Conservation (phyloP, 768 basidiomycete species). For the Leucocoprinus birnbaumii region DNA sequence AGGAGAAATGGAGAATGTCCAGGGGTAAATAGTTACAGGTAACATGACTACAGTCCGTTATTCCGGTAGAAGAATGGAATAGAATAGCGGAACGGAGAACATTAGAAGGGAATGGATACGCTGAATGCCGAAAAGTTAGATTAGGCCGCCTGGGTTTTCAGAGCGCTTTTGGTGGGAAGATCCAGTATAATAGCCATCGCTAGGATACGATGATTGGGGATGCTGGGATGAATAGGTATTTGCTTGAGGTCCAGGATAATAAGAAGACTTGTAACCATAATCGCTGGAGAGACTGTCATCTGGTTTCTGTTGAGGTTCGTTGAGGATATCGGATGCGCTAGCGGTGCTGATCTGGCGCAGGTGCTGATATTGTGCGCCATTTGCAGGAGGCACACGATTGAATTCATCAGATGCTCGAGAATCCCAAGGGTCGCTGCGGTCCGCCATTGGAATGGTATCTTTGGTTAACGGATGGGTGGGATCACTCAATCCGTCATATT, state of each 20-base stretch:
- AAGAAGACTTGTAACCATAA: constrained; percentile 27
- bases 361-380: constrained; percentile 39
- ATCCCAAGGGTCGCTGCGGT: constrained; percentile 72
- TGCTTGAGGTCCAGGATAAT: constrained; percentile 27
- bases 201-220: constrained; percentile 34
- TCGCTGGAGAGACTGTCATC: constrained; percentile 37
- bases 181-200: constrained; percentile 25
- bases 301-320: constrained; percentile 44
- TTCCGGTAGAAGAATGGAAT: constrained; percentile 23
- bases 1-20: background rate
- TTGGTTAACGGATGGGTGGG: constrained; percentile 46
- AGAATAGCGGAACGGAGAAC: background rate
- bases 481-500: constrained; percentile 74
- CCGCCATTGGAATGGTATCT: constrained; percentile 60
- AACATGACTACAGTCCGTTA: constrained; percentile 1
- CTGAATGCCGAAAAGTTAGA: background rate
- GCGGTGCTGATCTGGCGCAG: constrained; percentile 49
- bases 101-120: background rate
- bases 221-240: constrained; percentile 21
- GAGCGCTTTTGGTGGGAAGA: constrained; percentile 23
- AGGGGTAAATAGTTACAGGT: background rate
- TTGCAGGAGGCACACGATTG: constrained; percentile 13
- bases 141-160: constrained; percentile 13
- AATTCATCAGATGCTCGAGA: constrained; percentile 48
- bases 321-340: constrained; percentile 54